These are phyloP conservation scores for Epichloe coenophiala DNA, from an alignment of 2,329 filamentous ascomycete species.

Conservation along the genomic window DNA sequence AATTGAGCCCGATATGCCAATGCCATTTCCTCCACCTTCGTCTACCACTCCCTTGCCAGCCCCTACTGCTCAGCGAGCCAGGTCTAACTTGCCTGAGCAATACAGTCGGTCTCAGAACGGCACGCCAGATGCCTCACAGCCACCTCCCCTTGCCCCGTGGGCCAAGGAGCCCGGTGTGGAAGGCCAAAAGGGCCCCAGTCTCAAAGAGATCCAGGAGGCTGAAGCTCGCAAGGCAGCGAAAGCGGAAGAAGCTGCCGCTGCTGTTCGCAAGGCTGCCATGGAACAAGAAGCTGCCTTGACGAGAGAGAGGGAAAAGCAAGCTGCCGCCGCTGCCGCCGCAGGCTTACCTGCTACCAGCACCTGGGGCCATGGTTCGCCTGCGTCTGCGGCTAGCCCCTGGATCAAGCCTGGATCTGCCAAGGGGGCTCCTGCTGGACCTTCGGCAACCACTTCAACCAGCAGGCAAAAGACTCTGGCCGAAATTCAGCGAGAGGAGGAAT, in stretches of 20 bases:
- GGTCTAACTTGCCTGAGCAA: conserved; percentile 70
- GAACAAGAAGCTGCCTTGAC: conserved; percentile 62
- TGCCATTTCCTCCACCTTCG: conserved; percentile 59
- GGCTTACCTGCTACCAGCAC: conserved; percentile 80
- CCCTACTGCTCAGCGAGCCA: conserved; percentile 72
- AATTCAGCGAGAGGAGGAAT: conserved; percentile 91
- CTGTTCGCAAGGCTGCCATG: conserved; percentile 60
- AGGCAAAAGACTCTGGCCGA: conserved; percentile 86
- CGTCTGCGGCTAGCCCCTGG: conserved; percentile 53
- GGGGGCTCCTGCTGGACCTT: conserved; percentile 12
- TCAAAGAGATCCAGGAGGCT: conserved; percentile 93
- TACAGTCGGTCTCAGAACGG: conserved; percentile 60
- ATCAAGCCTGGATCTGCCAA: conserved; percentile 43
- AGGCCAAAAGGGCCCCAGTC: conserved; percentile 67
- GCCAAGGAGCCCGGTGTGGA: conserved; percentile 67
- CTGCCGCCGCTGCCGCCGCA: conserved; percentile 44
- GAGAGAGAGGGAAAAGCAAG: conserved; percentile 42
- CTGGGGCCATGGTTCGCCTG: conserved; percentile 72
- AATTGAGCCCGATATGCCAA: conserved; percentile 50
- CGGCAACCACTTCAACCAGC: conserved; percentile 13
- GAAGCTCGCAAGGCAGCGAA: conserved; percentile 89
- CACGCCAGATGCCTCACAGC: conserved; percentile 50
- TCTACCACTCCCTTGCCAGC: conserved; percentile 75
- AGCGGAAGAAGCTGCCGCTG: conserved; percentile 67
- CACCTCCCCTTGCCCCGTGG: conserved; percentile 81